phyloP scores from a whole-genome alignment of 192 early-diverging fungal species.

The Kappamyces sp. region DNA sequence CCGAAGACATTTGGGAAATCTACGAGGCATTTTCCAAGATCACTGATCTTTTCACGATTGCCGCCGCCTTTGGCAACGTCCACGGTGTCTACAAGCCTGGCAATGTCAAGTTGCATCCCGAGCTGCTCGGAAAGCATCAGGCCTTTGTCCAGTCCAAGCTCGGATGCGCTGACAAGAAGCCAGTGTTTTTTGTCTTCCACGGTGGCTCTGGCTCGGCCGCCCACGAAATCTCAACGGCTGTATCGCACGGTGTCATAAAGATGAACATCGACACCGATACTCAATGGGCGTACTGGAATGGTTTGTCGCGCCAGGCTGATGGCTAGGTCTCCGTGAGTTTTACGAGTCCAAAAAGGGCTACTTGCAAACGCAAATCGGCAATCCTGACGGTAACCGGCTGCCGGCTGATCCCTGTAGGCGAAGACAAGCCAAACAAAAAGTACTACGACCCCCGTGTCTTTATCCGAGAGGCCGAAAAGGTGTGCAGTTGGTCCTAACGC shows the following conservation, averaged over 20 bases:
- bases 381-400: conserved; percentile 58
- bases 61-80: conserved; percentile 92
- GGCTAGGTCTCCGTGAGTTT: conserved; percentile 78
- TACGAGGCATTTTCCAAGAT: conserved; percentile 81
- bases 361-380: conserved; percentile 88
- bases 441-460: conserved; percentile 94
- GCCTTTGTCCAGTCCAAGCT: conserved; percentile 68
- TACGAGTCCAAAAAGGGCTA: conserved; percentile 84
- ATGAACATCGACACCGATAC: conserved; percentile 99
- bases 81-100: conserved; percentile 94
- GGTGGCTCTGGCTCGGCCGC: conserved; percentile 86
- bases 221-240: conserved; percentile 76
- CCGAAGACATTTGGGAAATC: conserved; percentile 93
- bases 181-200: conserved; percentile 97
- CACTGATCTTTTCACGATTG: conserved; percentile 89
- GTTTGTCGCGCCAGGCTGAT: conserved; percentile 14
- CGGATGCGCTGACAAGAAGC: conserved; percentile 53
- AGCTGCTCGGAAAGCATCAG: conserved; percentile 90
- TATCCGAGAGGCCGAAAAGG: conserved; percentile 84
- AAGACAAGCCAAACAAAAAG: conserved; percentile 98
- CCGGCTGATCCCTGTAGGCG: conserved; percentile 33
- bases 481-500: too few species aligned
- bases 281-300: conserved; percentile 79
- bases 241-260: conserved; percentile 85
- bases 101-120: conserved; percentile 90